Conservation (phyloP, 1,284 basidiomycete species). For the Heliocybe sulcata region DNA sequence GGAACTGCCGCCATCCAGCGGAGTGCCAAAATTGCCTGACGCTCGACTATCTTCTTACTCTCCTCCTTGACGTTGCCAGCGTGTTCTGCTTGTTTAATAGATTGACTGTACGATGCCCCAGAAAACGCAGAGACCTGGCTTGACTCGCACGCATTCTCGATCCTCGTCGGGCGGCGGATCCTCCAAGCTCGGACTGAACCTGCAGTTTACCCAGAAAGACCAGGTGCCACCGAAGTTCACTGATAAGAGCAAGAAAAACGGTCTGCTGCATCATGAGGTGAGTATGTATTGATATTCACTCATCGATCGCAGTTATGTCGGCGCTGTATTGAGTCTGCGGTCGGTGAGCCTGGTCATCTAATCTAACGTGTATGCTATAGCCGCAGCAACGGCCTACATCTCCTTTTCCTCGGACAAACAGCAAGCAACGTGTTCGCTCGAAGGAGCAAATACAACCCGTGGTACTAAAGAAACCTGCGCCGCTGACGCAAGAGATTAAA, state of each 20-base stretch:
- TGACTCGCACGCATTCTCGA: slow-evolving; percentile 53
- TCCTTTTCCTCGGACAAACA: slow-evolving; percentile 38
- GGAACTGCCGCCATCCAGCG: background rate
- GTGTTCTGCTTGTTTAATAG: slow-evolving; percentile 12
- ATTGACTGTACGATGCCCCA: slow-evolving; percentile 35
- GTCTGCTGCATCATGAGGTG: slow-evolving; percentile 34
- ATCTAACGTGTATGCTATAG: slow-evolving; percentile 5
- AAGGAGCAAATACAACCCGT: slow-evolving; percentile 35
- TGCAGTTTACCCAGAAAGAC: slow-evolving; percentile 66
- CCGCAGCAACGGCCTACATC: slow-evolving; percentile 20
- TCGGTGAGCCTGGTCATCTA: background rate
- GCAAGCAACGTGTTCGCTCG: slow-evolving; percentile 41
- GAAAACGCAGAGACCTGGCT: slow-evolving; percentile 37
- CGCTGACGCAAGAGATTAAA: slow-evolving; percentile 27
- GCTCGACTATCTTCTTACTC: background rate
- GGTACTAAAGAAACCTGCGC: slow-evolving; percentile 19
- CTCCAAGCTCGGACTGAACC: slow-evolving; percentile 47
- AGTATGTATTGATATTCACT: slow-evolving; percentile 15
- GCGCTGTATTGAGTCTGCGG: background rate
- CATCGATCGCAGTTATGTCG: slow-evolving; percentile 2
- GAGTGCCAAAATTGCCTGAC: background rate
- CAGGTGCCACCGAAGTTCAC: slow-evolving; percentile 28
- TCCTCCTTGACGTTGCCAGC: slow-evolving; percentile 11
- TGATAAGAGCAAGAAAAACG: slow-evolving; percentile 46
- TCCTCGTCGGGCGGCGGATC: slow-evolving; percentile 44